A percentile compares a stretch with the other conserved stretches of the same genome.
These are phyloP conservation scores for Saturnispora kantuleensis DNA, from an alignment of 805 yeast species.

Conservation along the genomic window DNA sequence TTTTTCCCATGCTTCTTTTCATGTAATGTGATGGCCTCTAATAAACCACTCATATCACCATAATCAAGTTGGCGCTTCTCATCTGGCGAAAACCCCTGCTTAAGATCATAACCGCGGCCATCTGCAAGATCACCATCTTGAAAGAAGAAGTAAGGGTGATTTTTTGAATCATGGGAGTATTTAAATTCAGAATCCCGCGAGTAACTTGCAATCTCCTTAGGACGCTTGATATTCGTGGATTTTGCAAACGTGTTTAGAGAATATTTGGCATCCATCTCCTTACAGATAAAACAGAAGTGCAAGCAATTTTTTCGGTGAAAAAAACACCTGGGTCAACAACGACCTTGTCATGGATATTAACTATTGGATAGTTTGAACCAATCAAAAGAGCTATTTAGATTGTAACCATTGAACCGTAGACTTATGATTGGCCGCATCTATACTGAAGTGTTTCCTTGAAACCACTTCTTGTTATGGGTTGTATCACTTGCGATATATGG, in stretches of 20 bases:
- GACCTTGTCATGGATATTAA: too few species aligned
- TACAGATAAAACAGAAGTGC: too few species aligned
- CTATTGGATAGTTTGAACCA: too few species aligned
- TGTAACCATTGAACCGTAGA: too few species aligned
- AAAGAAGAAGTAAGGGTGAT: conserved; percentile 65
- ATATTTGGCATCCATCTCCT: conserved; percentile 20
- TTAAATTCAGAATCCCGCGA: conserved; percentile 47
- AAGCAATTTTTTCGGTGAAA: too few species aligned
- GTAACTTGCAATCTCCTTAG: conserved; percentile 67
- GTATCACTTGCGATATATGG: too few species aligned
- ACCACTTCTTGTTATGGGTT: too few species aligned
- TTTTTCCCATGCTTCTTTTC: conserved; percentile 43
- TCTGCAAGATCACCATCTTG: conserved; percentile 59
- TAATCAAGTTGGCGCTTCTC: conserved; percentile 43
- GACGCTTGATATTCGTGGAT: conserved; percentile 69
- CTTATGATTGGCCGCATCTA: too few species aligned
- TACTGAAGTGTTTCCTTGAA: too few species aligned
- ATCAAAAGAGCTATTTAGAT: too few species aligned
- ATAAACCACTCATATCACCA: conserved; percentile 46
- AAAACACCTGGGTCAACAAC: too few species aligned
- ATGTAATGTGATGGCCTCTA: conserved; percentile 42
- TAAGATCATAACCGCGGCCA: conserved; percentile 47
- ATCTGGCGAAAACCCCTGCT: conserved; percentile 54
- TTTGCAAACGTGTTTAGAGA: conserved; percentile 28
- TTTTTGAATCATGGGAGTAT: conserved; percentile 40